phyloP scores from a whole-genome alignment of 2,329 filamentous ascomycete species.

The Emydomyces testavorans region DNA sequence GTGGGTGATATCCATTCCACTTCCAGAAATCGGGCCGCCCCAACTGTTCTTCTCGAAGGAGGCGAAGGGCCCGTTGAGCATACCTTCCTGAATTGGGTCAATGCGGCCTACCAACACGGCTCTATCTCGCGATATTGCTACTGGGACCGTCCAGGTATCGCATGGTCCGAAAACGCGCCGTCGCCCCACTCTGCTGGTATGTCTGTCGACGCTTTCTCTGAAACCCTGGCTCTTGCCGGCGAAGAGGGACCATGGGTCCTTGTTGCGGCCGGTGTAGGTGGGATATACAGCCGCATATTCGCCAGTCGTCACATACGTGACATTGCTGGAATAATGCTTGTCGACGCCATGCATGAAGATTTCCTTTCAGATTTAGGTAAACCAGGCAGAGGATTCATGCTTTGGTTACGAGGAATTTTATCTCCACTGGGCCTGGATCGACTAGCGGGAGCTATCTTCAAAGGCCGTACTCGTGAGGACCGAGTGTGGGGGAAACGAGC shows the following conservation, averaged over 20 bases:
- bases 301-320: slow-evolving; percentile 66
- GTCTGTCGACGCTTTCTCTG: slow-evolving; percentile 76
- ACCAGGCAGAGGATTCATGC: slow-evolving; percentile 61
- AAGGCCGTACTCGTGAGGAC: slow-evolving; percentile 67
- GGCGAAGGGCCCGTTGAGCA: slow-evolving; percentile 70
- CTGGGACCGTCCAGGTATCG: slow-evolving; percentile 82
- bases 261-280: slow-evolving; percentile 74
- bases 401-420: slow-evolving; percentile 77
- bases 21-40: slow-evolving; percentile 43
- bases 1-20: slow-evolving; percentile 51
- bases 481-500: slow-evolving; percentile 71
- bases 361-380: slow-evolving; percentile 55
- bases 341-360: slow-evolving; percentile 85
- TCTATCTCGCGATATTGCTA: slow-evolving; percentile 87
- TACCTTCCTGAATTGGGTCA: slow-evolving; percentile 67
- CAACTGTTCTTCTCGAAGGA: slow-evolving; percentile 77
- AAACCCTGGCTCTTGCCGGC: slow-evolving; percentile 66
- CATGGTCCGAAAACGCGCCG: slow-evolving; percentile 81
- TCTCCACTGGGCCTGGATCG: slow-evolving; percentile 79
- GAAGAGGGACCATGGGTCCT: slow-evolving; percentile 85
- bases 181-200: slow-evolving; percentile 89
- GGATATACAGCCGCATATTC: slow-evolving; percentile 84
- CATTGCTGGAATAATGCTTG: slow-evolving; percentile 66
- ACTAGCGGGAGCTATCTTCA: slow-evolving; percentile 67
- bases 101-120: slow-evolving; percentile 63